These are phyloP conservation scores for Rutidosis leptorrhynchoides DNA, from an alignment of 129 eudicot genomes.

Conservation along the genomic window DNA sequence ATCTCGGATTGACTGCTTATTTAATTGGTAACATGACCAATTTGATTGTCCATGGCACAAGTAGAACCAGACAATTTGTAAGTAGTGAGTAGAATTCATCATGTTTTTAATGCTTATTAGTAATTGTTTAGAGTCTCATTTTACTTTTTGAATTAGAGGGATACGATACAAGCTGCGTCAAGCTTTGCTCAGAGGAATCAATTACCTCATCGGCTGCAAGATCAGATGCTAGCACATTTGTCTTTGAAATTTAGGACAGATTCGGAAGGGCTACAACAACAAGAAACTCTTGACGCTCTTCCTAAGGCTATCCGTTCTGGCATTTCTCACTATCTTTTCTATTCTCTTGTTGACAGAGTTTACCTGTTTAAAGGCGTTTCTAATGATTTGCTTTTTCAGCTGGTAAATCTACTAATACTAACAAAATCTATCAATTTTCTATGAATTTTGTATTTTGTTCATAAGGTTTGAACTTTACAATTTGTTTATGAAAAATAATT, in stretches of 20 bases:
- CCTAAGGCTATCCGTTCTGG: conserved; percentile 97
- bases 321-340: conserved; percentile 84
- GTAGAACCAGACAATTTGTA: conserved; percentile 78
- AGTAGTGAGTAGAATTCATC: too few species aligned
- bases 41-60: conserved; percentile 85
- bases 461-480: too few species aligned
- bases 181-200: conserved; percentile 91
- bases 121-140: too few species aligned
- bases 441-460: too few species aligned
- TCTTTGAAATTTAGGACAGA: conserved; percentile 82
- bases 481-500: too few species aligned
- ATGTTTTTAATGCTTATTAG: too few species aligned
- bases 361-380: conserved; percentile 88
- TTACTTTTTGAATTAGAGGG: conserved; percentile 59
- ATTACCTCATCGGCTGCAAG: conserved; percentile 76
- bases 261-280: conserved; percentile 95
- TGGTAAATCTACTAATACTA: too few species aligned
- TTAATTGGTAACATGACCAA: conserved; percentile 96
- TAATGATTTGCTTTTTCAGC: conserved; percentile 84
- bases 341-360: conserved; percentile 64
- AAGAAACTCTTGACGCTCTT: conserved; percentile 88
- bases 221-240: conserved; percentile 96
- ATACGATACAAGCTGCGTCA: conserved; percentile 94
- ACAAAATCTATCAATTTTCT: too few species aligned
- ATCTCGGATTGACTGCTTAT: conserved; percentile 80